Evolutionary conservation across 306 rosid genomes (phyloP), one percentile per base, ranked within the genome.

Genomic region (Hylodesmum podocarpum): DNA sequence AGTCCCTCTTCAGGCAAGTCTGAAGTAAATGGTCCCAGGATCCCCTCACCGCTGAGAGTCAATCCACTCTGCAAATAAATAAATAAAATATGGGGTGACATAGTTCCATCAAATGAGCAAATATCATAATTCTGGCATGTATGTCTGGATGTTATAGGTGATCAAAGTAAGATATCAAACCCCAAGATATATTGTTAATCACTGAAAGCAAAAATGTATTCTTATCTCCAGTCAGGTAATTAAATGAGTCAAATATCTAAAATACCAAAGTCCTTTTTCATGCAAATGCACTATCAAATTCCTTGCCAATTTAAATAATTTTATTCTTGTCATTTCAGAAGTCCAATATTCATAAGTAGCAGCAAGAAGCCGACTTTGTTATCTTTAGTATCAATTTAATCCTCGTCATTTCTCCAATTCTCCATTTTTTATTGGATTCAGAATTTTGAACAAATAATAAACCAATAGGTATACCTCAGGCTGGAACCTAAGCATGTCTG

Each of bases 401-500:
- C 43, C 57, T 24, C 15, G 43, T 62, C 8, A 54, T 70, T 41
- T 36, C 74, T 70, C 21, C 69, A 33, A n/a, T n/a, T n/a, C n/a
- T n/a, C n/a, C n/a, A n/a, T n/a, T 70, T 76, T 24, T 65, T 62
- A 44, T 9, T 15, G 40, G 34, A 65, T 73, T 27, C 63, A 70
- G 62, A 64, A 36, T 63, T 66, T 29, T 13, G 62, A 37, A 64
- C 41, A 66, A 65, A 72, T 39, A 72, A 81, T 81, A 31, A 78
- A 27, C 5, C 36, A 65, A 71, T 43, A 74, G 34, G n/a, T n/a
- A 69, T 86, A 94, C 96, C 98, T 95, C 93, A 10, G 95, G 93
- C 68, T 92, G 98, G 87, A 92, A 92, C 63, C 91, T 81, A 78
- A 92, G 97, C 96, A 94, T 90, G 74, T 88, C 97, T 8, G 93